Evolutionary conservation across 805 yeast genomes (phyloP).

Genomic region (Cyberlindnera xylosilytica): DNA sequence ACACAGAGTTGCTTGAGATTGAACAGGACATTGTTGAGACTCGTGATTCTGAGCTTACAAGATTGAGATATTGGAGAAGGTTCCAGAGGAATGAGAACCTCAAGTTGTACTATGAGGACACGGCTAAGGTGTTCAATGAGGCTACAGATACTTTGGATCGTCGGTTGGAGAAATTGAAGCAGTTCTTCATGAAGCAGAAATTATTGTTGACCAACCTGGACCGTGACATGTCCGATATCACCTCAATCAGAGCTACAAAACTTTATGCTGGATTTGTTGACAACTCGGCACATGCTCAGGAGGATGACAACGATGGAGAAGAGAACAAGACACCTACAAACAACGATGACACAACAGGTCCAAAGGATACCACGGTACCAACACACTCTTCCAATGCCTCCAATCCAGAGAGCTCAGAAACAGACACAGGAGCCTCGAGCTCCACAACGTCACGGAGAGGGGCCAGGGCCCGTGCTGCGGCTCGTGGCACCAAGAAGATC

Average conservation of each 20-base stretch:
- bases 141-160: constrained; percentile 26
- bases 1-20: constrained; percentile 10
- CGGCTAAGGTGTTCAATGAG: constrained; percentile 26
- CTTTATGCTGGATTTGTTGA: constrained; percentile 28
- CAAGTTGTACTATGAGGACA: constrained; percentile 25
- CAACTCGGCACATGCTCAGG: background rate
- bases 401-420: constrained; percentile 16
- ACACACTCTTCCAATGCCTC: background rate
- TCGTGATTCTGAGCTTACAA: constrained; percentile 31
- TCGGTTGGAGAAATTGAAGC: constrained; percentile 32
- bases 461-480: background rate
- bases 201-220: constrained; percentile 26
- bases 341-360: too few species aligned
- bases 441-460: constrained; percentile 1
- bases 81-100: constrained; percentile 27
- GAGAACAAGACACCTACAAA: background rate
- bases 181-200: constrained; percentile 31
- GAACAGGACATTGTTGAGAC: constrained; percentile 32
- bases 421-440: constrained; percentile 14
- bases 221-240: constrained; percentile 28
- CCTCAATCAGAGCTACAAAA: constrained; percentile 28
- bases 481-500: background rate
- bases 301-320: background rate
- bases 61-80: constrained; percentile 25
- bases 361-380: too few species aligned